Conservation (phyloP, 345 rosid species). For the Erysimum cheiranthoides region DNA sequence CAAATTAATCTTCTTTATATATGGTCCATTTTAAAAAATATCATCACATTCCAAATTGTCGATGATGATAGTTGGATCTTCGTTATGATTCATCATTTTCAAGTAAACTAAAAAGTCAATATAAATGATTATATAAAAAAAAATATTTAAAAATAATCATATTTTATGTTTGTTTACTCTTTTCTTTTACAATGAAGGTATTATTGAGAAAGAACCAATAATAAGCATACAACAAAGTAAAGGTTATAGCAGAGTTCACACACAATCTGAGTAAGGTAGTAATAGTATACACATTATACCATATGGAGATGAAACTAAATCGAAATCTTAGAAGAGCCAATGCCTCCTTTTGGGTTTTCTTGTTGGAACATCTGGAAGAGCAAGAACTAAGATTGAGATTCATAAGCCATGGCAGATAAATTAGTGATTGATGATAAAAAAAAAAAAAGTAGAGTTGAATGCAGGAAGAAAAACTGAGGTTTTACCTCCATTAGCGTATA, state of each 20-base stretch:
- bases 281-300: background rate
- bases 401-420: slow-evolving; percentile 14
- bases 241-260: slow-evolving; percentile 26
- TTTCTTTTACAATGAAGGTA: slow-evolving; percentile 8
- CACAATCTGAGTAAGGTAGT: slow-evolving; percentile 24
- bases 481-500: slow-evolving; percentile 88
- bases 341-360: slow-evolving; percentile 64
- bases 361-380: slow-evolving; percentile 79
- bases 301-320: slow-evolving; percentile 23
- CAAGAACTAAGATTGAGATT: slow-evolving; percentile 26
- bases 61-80: background rate
- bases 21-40: background rate
- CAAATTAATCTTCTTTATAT: slow-evolving; percentile 5
- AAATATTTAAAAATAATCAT: no score
- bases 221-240: slow-evolving; percentile 25
- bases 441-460: background rate
- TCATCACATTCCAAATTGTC: background rate
- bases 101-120: background rate
- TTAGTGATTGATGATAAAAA: background rate
- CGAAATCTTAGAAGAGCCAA: slow-evolving; percentile 73
- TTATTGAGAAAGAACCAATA: slow-evolving; percentile 27
- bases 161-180: slow-evolving; percentile 25
- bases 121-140: background rate
- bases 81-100: background rate
- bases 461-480: background rate